Evolutionary conservation across 2,329 filamentous ascomycete genomes (phyloP).

Genomic region (Fusarium aywerte): DNA sequence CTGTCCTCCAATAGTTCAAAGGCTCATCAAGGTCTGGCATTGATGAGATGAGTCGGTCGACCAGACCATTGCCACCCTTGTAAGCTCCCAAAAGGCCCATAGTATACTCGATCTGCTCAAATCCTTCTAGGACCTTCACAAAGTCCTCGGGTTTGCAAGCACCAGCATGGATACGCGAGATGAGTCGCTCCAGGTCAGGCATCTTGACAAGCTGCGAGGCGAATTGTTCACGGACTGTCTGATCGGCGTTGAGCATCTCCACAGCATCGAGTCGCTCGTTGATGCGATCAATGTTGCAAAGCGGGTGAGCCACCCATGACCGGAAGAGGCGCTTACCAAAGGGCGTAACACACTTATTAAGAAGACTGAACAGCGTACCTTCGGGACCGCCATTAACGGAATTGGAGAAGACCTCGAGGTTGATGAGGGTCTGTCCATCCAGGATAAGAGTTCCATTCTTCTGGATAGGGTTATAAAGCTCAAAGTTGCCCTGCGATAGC

Average conservation of each 20-base stretch:
- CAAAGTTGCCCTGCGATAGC: slow-evolving; percentile 89
- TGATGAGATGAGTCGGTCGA: slow-evolving; percentile 81
- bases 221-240: slow-evolving; percentile 84
- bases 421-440: slow-evolving; percentile 95
- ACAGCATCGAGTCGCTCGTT: slow-evolving; percentile 95
- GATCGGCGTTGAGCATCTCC: slow-evolving; percentile 88
- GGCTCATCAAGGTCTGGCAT: slow-evolving; percentile 86
- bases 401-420: slow-evolving; percentile 97
- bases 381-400: slow-evolving; percentile 85
- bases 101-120: slow-evolving; percentile 97
- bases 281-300: slow-evolving; percentile 87
- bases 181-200: slow-evolving; percentile 92
- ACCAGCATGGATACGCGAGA: slow-evolving; percentile 92
- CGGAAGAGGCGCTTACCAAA: slow-evolving; percentile 97
- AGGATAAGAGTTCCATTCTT: slow-evolving; percentile 91
- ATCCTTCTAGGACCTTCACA: slow-evolving; percentile 91
- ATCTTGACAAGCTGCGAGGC: slow-evolving; percentile 88
- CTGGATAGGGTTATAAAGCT: slow-evolving; percentile 89
- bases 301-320: slow-evolving; percentile 96
- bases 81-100: slow-evolving; percentile 81
- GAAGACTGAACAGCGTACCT: slow-evolving; percentile 87
- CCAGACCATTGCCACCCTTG: slow-evolving; percentile 81
- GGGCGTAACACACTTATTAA: slow-evolving; percentile 94
- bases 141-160: slow-evolving; percentile 94
- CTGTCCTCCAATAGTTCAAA: slow-evolving; percentile 87